A percentile compares a stretch with the other conserved stretches of the same genome.
These are phyloP conservation scores for Blastobotrys proliferans DNA, from an alignment of 1,139 yeast genomes.

Conservation along the genomic window DNA sequence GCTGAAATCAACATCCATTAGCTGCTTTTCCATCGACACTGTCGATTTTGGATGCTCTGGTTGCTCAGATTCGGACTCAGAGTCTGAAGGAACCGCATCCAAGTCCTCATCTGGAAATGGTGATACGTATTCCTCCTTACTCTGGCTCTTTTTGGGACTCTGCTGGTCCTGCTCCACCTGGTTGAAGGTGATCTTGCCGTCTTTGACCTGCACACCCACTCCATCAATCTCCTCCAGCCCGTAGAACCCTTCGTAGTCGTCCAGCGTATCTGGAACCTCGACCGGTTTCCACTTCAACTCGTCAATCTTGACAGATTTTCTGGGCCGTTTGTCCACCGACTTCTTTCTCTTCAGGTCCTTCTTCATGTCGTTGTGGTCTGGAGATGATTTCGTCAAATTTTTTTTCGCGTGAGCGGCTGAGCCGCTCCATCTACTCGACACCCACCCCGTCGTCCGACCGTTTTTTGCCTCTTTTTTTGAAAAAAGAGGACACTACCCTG, in stretches of 20 bases:
- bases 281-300: constrained; percentile 69
- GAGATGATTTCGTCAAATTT: too few relatives aligned
- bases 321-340: background rate
- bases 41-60: constrained; percentile 19
- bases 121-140: constrained; percentile 6
- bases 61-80: constrained; percentile 17
- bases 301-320: constrained; percentile 22
- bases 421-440: too few relatives aligned
- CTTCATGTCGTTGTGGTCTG: too few relatives aligned
- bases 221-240: constrained; percentile 95
- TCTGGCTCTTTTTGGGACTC: constrained; percentile 15
- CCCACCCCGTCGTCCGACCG: too few relatives aligned
- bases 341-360: constrained; percentile 8
- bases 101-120: constrained; percentile 9
- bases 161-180: constrained; percentile 23
- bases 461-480: too few relatives aligned
- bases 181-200: constrained; percentile 38
- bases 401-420: too few relatives aligned
- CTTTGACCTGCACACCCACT: constrained; percentile 57
- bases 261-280: constrained; percentile 68
- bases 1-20: constrained; percentile 21
- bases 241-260: constrained; percentile 83
- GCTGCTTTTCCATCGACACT: constrained; percentile 9
- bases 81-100: constrained; percentile 1
- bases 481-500: too few relatives aligned